Conservation (phyloP, 306 rosid genomes). For the Dalbergia oliveri region DNA sequence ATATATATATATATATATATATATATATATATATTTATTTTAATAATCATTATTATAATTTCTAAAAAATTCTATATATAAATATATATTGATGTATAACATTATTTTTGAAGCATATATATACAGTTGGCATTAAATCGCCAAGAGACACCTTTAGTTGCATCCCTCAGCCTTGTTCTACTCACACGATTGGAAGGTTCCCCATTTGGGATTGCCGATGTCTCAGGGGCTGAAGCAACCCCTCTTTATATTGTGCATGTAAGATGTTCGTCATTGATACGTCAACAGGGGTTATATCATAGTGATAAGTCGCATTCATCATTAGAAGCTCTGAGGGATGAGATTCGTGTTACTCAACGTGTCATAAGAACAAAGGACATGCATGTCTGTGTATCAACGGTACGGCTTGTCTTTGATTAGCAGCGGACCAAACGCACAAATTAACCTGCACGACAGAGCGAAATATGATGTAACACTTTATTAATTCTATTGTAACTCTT, state of each 20-base stretch:
- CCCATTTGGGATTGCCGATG: constrained; percentile 14
- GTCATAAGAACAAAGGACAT: constrained; percentile 19
- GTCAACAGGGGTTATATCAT: constrained; percentile 16
- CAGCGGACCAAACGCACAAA: constrained; percentile 41
- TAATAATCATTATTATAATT: too few relatives aligned
- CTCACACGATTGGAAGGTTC: constrained; percentile 31
- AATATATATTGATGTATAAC: too few relatives aligned
- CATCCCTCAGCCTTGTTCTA: neutral
- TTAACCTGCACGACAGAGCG: neutral
- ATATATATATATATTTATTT: too few relatives aligned
- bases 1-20: too few relatives aligned
- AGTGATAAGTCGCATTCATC: neutral
- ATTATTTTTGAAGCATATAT: neutral
- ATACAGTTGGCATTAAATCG: constrained; percentile 24
- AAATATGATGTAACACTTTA: too few relatives aligned
- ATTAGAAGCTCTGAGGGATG: neutral
- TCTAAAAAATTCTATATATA: too few relatives aligned
- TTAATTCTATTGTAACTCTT: too few relatives aligned
- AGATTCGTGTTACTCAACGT: constrained; percentile 25
- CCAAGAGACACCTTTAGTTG: neutral
- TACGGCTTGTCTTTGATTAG: constrained; percentile 34
- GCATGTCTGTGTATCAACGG: constrained; percentile 18
- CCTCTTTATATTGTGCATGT: constrained; percentile 41
- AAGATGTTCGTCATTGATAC: constrained; percentile 56
- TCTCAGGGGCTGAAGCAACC: constrained; percentile 36